Conservation (phyloP, 169 alveolate genomes). For the Plasmodium gonderi region DNA sequence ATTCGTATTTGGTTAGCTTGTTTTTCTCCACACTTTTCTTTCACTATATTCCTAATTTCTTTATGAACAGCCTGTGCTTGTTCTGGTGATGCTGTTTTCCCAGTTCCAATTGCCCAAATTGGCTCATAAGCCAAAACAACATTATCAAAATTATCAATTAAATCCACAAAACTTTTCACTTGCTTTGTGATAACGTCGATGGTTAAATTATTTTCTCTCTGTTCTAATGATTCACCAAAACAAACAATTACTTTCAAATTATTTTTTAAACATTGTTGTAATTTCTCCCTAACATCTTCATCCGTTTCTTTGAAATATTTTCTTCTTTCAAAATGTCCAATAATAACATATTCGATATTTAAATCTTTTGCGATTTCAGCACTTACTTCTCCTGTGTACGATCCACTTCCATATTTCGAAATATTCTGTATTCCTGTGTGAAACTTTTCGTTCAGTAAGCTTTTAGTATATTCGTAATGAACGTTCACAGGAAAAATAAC, state of each 20-base stretch:
- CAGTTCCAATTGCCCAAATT: slow-evolving; percentile 99
- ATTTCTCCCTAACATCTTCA: slow-evolving; percentile 95
- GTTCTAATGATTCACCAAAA: slow-evolving; percentile 96
- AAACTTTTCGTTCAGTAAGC: slow-evolving; percentile 80
- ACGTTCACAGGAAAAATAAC: slow-evolving; percentile 91
- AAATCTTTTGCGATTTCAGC: slow-evolving; percentile 94
- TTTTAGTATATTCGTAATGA: slow-evolving; percentile 88
- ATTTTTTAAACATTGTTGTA: slow-evolving; percentile 87
- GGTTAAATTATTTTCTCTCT: slow-evolving; percentile 95
- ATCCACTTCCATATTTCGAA: slow-evolving; percentile 95
- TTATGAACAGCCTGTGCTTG: slow-evolving; percentile 97
- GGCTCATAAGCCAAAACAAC: slow-evolving; percentile 99
- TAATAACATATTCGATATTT: slow-evolving; percentile 94
- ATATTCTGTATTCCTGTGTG: slow-evolving; percentile 94
- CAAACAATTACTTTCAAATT: slow-evolving; percentile 94
- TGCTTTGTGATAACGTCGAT: slow-evolving; percentile 93
- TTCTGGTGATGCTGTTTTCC: slow-evolving; percentile 96
- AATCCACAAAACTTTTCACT: slow-evolving; percentile 86
- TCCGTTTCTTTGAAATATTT: slow-evolving; percentile 94
- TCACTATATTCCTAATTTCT: slow-evolving; percentile 76
- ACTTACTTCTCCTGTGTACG: slow-evolving; percentile 98
- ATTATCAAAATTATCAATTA: slow-evolving; percentile 90
- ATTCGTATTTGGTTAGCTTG: slow-evolving; percentile 92
- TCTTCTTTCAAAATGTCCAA: slow-evolving; percentile 99
- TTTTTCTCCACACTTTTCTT: slow-evolving; percentile 82